phyloP scores from a whole-genome alignment of 2,329 filamentous ascomycete genomes.

The Colletotrichum sojae region DNA sequence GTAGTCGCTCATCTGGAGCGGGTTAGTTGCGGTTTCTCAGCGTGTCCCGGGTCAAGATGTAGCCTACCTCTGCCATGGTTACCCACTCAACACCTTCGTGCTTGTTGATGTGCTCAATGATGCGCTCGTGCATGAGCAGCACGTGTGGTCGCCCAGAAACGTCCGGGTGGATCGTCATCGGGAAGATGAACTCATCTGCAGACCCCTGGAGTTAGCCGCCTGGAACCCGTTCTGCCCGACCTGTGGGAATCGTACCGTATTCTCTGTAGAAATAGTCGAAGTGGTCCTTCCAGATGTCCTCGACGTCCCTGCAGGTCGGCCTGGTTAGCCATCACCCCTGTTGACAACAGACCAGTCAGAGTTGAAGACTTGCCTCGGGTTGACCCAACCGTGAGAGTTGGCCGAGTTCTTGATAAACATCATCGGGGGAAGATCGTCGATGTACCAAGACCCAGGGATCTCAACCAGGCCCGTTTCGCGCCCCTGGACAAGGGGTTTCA shows the following conservation, averaged over 20 bases:
- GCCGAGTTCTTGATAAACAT: constrained; percentile 79
- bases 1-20: constrained; percentile 72
- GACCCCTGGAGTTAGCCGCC: not conserved
- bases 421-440: constrained; percentile 77
- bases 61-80: constrained; percentile 70
- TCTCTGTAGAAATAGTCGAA: constrained; percentile 83
- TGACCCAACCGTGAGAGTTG: constrained; percentile 74
- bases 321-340: not conserved
- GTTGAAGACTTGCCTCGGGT: constrained; percentile 52
- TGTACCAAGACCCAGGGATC: constrained; percentile 75
- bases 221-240: accelerated
- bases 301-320: constrained; percentile 60
- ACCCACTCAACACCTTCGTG: constrained; percentile 75
- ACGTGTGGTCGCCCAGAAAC: constrained; percentile 80
- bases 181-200: constrained; percentile 79
- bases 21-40: not conserved
- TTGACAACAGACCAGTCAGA: not conserved
- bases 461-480: constrained; percentile 74
- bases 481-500: constrained; percentile 74
- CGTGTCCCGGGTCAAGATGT: too few species aligned
- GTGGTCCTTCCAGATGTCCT: constrained; percentile 76
- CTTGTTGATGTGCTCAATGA: constrained; percentile 77
- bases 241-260: constrained; percentile 54
- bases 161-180: constrained; percentile 83
- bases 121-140: constrained; percentile 79